Base-by-base conservation (phyloP, 371 early-diverging fungal species). In the Ordospora colligata region DNA sequence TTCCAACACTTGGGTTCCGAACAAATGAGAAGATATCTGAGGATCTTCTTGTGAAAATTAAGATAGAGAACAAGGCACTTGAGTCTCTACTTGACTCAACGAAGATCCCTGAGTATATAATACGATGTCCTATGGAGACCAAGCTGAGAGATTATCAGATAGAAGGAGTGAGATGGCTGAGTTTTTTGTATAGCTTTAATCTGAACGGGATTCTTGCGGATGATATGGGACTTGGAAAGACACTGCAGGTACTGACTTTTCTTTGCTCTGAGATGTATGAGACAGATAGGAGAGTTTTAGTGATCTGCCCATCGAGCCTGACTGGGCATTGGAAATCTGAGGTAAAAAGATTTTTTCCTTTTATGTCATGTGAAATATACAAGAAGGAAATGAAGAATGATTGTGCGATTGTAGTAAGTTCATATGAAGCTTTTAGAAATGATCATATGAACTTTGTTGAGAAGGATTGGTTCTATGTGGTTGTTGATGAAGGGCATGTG, bases 401-500 rank as follows among this genome's bases (percentile, higher is more conserved):
- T 10, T 43, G 2, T 45, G 10, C 23, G 11, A 23, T 73, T 27
- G 85, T 95, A 4, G 91, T 95, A 79, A 91, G 90, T 86, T 93
- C 93, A 2, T 97, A 96, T 80, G 97, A 97, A 78, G 91, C 93
- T 37, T 88, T 94, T 72, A 90, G 96, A 67, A 92, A 92, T 77
- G 95, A 96, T 81, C 90, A 93, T 76, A 92, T 93, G 11, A 88
- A 88, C 17, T 84, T 96, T 58, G 67, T 73, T 0, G 74, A 82
- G 32, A 83, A 90, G 44, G 83, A 88, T 40, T 97, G 90, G 90
- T 94, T 94, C 85, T 97, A 94, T 82, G 91, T 93, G 76, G 89
- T 96, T 70, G 85, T 99, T 43, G 99, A 99, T 85, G 99, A 99
- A 87, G 99, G 97, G 0, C 99, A 99, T 83, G 88, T 94, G 43